phyloP scores from a whole-genome alignment of 202 grass and related monocot species.

The Thinopyrum obtusiflorum region DNA sequence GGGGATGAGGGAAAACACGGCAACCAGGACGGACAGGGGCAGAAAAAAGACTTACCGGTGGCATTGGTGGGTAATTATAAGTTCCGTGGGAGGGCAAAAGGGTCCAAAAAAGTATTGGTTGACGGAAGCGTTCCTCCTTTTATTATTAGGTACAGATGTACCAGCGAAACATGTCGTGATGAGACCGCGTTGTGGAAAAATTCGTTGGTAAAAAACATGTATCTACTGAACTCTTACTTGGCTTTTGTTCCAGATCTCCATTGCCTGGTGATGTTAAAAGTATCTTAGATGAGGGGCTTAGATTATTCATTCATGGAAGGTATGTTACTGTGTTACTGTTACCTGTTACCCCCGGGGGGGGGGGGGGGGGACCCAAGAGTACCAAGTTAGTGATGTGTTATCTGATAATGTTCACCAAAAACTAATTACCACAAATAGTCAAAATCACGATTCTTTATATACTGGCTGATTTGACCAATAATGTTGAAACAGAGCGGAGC shows the following conservation, averaged over 20 bases:
- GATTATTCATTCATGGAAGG: conserved; percentile 82
- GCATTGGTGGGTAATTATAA: no score
- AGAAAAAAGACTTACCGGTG: no score
- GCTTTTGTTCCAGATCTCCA: conserved; percentile 45
- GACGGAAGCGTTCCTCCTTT: no score
- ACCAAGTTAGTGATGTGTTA: not conserved
- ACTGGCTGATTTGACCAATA: conserved; percentile 21
- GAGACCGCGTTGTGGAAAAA: not conserved
- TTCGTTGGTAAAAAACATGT: not conserved
- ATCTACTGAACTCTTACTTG: not conserved
- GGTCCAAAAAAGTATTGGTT: no score
- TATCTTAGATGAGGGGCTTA: conserved; percentile 78
- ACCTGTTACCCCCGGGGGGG: not conserved
- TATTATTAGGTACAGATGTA: not conserved
- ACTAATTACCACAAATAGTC: not conserved
- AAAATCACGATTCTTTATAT: not conserved
- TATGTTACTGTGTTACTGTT: conserved; percentile 44
- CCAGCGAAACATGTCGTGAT: not conserved
- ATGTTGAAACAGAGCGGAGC: conserved; percentile 59
- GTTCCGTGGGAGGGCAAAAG: no score
- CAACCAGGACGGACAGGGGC: no score
- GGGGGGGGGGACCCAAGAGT: no score
- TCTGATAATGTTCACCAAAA: not conserved
- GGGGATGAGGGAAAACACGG: no score
- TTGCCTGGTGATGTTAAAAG: conserved; percentile 65